Evolutionary conservation across 208 protist species (phyloP), one percentile per base, ranked within the genome.

Genomic region (Crithidia thermophila): DNA sequence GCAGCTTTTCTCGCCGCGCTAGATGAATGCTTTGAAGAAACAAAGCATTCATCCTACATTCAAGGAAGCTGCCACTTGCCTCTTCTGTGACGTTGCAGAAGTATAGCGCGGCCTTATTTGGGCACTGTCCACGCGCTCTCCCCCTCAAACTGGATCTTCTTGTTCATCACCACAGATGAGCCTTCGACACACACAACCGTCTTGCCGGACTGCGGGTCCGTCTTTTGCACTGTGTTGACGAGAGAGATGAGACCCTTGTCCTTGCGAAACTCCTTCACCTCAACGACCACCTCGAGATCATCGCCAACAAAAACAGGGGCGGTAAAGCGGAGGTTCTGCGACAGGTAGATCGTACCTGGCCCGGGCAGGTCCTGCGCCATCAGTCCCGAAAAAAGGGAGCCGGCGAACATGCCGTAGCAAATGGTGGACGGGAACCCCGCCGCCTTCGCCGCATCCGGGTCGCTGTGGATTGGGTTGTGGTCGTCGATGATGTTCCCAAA

Each of bases 281-380:
- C 73, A 0, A 88, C 82, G 5, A 75, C 64, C 6, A 86, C 86
- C 43, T 85, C 78, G 20, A 97, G 71, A 31, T 90, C 80, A 39
- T 97, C 85, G 6, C 84, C 85, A 11, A 93, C 80, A 65, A 94
- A 87, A 2, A 94, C 67, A 13, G 91, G 91, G 0, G 79, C 79
- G 6, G 85, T 76, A 72, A 97, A 97, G 51, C 75, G 67, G 39
- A 94, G 50, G 43, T 87, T 90, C 69, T 97, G 91, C 13, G 80
- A 90, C 16, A 97, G 73, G 59, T 94, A 97, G 10, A 97, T 74
- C 7, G 87, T 90, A 13, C 91, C 80, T 7, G 84, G 75, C 0
- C 91, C 91, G n/a, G 89, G 91, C 37, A 97, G 57, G 33, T 91
- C 77, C 28, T 79, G 80, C 3, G 85, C 91, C 73, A 94, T 85